Percentiles rank a stretch among this genome's conserved stretches.
Evolutionary conservation across 805 yeast genomes (phyloP).

Genomic region (Ogataea dorogensis): DNA sequence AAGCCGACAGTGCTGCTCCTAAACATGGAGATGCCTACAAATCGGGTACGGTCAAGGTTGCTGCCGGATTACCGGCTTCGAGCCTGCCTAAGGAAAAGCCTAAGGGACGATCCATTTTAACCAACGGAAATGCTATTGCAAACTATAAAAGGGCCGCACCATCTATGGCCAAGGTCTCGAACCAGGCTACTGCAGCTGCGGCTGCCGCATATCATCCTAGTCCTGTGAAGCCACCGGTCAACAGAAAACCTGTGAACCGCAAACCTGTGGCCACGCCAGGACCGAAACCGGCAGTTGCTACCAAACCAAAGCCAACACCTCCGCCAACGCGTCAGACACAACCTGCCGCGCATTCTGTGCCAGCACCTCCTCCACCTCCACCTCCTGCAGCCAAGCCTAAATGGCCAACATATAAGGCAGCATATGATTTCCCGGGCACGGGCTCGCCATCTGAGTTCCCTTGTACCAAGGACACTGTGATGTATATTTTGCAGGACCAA

Average conservation of each 20-base stretch:
- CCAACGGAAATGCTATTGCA: constrained; percentile 26
- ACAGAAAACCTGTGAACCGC: constrained; percentile 30
- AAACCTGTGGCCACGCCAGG: constrained; percentile 23
- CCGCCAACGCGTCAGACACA: constrained; percentile 20
- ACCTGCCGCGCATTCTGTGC: constrained; percentile 13
- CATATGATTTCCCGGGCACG: constrained; percentile 85
- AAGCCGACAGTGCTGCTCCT: constrained; percentile 63
- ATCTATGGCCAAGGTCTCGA: constrained; percentile 26
- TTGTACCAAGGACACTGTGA: constrained; percentile 69
- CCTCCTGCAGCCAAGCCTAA: constrained; percentile 66
- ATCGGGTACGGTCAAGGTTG: constrained; percentile 81
- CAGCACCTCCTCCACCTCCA: constrained; percentile 73
- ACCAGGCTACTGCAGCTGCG: constrained; percentile 32
- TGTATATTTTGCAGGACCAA: constrained; percentile 68
- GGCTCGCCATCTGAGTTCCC: constrained; percentile 82
- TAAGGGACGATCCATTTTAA: constrained; percentile 41
- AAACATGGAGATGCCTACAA: constrained; percentile 71
- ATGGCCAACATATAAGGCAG: constrained; percentile 77
- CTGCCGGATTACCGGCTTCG: constrained; percentile 72
- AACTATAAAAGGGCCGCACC: constrained; percentile 25
- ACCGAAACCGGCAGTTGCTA: constrained; percentile 28
- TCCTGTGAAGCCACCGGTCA: constrained; percentile 25
- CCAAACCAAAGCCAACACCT: constrained; percentile 26
- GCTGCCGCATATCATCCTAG: constrained; percentile 44
- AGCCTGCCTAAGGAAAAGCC: constrained; percentile 77